Evolutionary conservation across 805 yeast genomes (phyloP).

Genomic region (Candida arabinofermentans): DNA sequence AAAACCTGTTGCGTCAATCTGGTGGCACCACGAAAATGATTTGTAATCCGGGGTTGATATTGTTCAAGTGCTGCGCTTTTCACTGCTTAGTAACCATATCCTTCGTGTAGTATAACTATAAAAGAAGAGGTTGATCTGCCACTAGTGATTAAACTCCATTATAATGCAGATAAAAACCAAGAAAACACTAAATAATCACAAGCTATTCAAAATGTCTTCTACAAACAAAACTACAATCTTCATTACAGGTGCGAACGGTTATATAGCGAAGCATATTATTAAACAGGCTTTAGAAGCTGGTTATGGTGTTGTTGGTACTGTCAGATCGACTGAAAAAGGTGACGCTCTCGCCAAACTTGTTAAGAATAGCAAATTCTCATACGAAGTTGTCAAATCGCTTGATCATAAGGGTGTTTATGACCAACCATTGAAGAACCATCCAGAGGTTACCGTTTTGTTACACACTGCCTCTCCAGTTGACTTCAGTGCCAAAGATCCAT

Average conservation of each 20-base stretch:
- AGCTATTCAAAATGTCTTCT: too few relatives aligned
- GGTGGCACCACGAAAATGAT: too few relatives aligned
- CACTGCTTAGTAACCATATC: too few relatives aligned
- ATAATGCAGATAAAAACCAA: too few relatives aligned
- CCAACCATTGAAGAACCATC: not conserved
- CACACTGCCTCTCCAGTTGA: constrained; percentile 6
- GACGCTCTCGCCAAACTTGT: not conserved
- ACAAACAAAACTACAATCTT: too few relatives aligned
- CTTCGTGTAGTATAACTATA: too few relatives aligned
- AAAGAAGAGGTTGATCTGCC: too few relatives aligned
- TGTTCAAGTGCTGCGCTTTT: too few relatives aligned
- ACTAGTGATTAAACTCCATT: too few relatives aligned
- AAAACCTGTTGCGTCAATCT: too few relatives aligned
- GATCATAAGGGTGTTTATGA: not conserved
- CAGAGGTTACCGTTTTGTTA: not conserved
- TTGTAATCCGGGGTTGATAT: too few relatives aligned
- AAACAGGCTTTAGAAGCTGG: not conserved
- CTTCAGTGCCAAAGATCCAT: constrained; percentile 36
- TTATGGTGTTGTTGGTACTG: not conserved
- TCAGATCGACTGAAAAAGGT: not conserved
- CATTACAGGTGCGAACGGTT: not conserved
- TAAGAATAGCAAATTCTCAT: not conserved
- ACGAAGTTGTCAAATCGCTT: constrained; percentile 7
- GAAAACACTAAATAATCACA: too few relatives aligned
- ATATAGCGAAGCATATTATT: not conserved